These are phyloP conservation scores for Vitis riparia DNA, from an alignment of 164 flowering plant genomes.

Conservation along the genomic window DNA sequence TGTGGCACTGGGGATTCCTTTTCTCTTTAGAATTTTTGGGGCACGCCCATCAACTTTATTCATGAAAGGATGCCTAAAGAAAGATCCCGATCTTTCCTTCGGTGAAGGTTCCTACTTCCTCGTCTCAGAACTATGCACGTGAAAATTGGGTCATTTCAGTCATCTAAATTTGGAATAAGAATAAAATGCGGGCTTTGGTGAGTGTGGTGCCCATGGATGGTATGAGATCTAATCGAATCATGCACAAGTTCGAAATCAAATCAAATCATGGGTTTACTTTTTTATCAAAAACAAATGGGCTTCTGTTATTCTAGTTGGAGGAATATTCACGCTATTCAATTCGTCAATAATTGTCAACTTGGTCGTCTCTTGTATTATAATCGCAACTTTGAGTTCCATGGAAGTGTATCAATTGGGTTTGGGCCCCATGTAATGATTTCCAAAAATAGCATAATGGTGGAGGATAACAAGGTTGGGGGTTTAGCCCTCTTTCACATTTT, in stretches of 20 bases:
- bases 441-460: not conserved
- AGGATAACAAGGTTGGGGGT: too few relatives aligned
- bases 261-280: slow-evolving; percentile 6
- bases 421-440: slow-evolving; percentile 2
- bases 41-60: too few relatives aligned
- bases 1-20: too few relatives aligned
- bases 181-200: not conserved
- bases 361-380: not conserved
- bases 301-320: not conserved
- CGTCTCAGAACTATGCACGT: not conserved
- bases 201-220: not conserved
- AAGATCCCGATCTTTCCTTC: not conserved
- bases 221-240: slow-evolving; percentile 14
- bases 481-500: too few relatives aligned
- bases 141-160: not conserved
- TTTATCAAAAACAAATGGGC: not conserved
- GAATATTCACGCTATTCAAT: slow-evolving; percentile 5
- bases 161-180: not conserved
- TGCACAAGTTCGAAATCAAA: slow-evolving; percentile 1
- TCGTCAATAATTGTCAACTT: slow-evolving; percentile 4
- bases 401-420: slow-evolving; percentile 8
- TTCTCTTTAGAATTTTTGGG: too few relatives aligned
- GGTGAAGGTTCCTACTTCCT: not conserved
- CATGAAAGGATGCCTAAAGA: too few relatives aligned
- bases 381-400: not conserved